Evolutionary conservation across 1,139 yeast species (phyloP).

Genomic region (Wickerhamomyces sp.): DNA sequence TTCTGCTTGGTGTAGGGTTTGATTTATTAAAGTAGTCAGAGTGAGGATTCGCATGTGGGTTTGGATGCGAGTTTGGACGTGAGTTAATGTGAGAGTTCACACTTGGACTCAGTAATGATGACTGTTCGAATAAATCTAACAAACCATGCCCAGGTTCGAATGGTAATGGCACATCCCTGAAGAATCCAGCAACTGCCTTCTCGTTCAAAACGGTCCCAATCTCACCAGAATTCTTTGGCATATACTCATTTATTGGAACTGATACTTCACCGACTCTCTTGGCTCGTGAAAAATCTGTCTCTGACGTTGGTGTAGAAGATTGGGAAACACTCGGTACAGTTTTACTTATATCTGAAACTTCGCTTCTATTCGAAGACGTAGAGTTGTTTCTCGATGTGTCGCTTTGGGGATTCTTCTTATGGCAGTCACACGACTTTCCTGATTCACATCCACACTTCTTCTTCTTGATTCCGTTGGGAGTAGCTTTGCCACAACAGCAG

Average conservation of each 20-base stretch:
- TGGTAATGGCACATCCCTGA: conserved; percentile 28
- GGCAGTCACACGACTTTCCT: conserved; percentile 57
- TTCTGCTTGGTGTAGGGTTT: too few species aligned
- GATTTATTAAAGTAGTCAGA: background rate
- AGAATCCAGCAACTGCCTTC: conserved; percentile 21
- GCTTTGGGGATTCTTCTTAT: conserved; percentile 31
- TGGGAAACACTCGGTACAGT: background rate
- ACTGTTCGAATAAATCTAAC: conserved; percentile 30
- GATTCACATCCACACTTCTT: conserved; percentile 53
- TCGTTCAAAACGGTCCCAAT: conserved; percentile 26
- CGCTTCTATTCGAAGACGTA: background rate
- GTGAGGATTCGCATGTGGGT: background rate
- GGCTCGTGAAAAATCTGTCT: conserved; percentile 1
- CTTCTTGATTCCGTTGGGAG: conserved; percentile 30
- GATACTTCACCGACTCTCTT: conserved; percentile 38
- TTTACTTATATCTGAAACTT: background rate
- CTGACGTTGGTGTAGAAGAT: background rate
- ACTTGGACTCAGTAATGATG: background rate
- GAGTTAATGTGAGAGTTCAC: background rate
- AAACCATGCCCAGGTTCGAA: conserved; percentile 34
- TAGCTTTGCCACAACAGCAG: conserved; percentile 68
- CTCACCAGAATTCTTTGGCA: conserved; percentile 28
- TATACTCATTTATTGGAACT: conserved; percentile 40
- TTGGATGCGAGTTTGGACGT: background rate
- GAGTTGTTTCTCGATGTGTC: background rate